These are phyloP conservation scores for Auriscalpium microsporum DNA, from an alignment of 768 basidiomycete genomes.

Conservation along the genomic window DNA sequence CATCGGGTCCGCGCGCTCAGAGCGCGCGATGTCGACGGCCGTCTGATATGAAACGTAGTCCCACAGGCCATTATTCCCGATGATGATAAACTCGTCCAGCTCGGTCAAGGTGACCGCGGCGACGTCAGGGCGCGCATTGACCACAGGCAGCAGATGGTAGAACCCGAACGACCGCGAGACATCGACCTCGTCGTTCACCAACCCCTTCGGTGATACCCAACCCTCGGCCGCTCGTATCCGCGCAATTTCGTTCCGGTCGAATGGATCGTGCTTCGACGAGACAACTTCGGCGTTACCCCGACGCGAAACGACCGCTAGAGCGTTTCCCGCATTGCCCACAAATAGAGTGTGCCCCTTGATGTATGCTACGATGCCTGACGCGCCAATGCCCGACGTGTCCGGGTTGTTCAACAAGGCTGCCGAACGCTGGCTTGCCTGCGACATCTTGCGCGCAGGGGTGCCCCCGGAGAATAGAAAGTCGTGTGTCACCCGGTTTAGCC, in stretches of 20 bases:
- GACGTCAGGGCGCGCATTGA: slow-evolving; percentile 85
- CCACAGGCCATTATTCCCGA: slow-evolving; percentile 92
- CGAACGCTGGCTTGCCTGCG: slow-evolving; percentile 37
- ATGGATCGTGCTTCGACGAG: slow-evolving; percentile 82
- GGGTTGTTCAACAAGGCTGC: slow-evolving; percentile 16
- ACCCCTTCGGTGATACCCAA: slow-evolving; percentile 86
- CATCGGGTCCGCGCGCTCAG: slow-evolving; percentile 64
- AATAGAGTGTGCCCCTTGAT: slow-evolving; percentile 71
- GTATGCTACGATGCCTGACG: slow-evolving; percentile 83
- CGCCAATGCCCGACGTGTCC: slow-evolving; percentile 57
- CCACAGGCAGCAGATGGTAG: slow-evolving; percentile 79
- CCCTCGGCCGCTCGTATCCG: slow-evolving; percentile 91
- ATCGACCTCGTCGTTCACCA: slow-evolving; percentile 87
- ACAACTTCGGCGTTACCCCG: slow-evolving; percentile 67
- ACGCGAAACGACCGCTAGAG: slow-evolving; percentile 77
- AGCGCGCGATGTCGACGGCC: slow-evolving; percentile 89
- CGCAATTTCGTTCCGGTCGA: slow-evolving; percentile 72
- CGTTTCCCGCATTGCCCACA: slow-evolving; percentile 85
- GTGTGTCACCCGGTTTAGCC: slow-evolving; percentile 75
- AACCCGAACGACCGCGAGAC: slow-evolving; percentile 92
- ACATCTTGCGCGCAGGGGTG: slow-evolving; percentile 56
- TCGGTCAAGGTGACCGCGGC: slow-evolving; percentile 60
- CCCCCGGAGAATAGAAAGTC: slow-evolving; percentile 46
- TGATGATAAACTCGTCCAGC: slow-evolving; percentile 91
- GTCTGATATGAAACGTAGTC: slow-evolving; percentile 90